Percentiles rank a stretch among this genome's conserved stretches.
Evolutionary conservation across 1,284 basidiomycete species (phyloP).

Genomic region (Anthracocystis panici-leucophaei): DNA sequence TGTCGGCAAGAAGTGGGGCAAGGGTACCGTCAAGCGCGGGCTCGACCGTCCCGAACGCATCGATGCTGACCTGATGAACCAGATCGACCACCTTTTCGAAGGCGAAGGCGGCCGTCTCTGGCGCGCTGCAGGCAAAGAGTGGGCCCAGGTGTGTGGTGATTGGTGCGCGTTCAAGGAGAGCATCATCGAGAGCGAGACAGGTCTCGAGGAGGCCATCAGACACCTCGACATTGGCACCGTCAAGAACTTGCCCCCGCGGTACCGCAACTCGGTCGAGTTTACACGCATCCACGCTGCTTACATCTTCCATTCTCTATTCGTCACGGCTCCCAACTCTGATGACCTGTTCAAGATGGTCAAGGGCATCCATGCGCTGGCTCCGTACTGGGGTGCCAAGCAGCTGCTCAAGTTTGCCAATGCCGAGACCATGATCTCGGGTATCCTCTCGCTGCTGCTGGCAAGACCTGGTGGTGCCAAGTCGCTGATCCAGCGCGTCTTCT

Average conservation of each 20-base stretch:
- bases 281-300: conserved; percentile 63
- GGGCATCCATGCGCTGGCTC: conserved; percentile 64
- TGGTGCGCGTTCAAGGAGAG: conserved; percentile 65
- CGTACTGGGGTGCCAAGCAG: conserved; percentile 69
- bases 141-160: conserved; percentile 48
- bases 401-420: conserved; percentile 66
- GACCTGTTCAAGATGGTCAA: conserved; percentile 63
- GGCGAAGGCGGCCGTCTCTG: conserved; percentile 55
- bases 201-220: conserved; percentile 60
- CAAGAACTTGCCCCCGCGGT: conserved; percentile 61
- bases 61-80: conserved; percentile 43
- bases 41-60: conserved; percentile 63
- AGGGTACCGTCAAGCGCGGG: conserved; percentile 68
- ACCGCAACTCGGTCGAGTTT: conserved; percentile 65
- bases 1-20: conserved; percentile 68
- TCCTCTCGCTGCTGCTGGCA: conserved; percentile 65
- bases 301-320: conserved; percentile 64
- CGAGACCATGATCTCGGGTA: conserved; percentile 64
- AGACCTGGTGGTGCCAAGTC: conserved; percentile 67
- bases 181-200: conserved; percentile 66
- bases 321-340: conserved; percentile 63
- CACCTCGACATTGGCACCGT: conserved; percentile 63
- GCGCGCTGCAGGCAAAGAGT: conserved; percentile 61
- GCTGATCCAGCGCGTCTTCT: conserved; percentile 65
- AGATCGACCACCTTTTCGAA: conserved; percentile 61